Percentiles rank a stretch among this genome's conserved stretches.
These are phyloP conservation scores for Graphilbum fragrans DNA, from an alignment of 2,329 filamentous ascomycete genomes.

Conservation along the genomic window DNA sequence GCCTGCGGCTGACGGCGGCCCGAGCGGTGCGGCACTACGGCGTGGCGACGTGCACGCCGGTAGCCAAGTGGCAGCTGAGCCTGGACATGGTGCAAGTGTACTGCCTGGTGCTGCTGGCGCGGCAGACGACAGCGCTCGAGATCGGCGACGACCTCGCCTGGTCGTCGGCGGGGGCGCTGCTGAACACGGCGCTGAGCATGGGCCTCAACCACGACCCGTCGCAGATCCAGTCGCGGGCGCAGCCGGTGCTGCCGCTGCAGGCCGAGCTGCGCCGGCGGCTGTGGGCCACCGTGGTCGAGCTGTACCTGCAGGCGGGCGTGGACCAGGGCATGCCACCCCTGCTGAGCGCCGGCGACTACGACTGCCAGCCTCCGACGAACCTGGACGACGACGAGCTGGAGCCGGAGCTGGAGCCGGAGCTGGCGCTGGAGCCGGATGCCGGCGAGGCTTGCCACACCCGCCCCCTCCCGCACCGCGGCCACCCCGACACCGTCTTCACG, in stretches of 20 bases:
- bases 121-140: constrained; percentile 22
- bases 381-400: constrained; percentile 38
- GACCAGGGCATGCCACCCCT: constrained; percentile 38
- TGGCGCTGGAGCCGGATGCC: background rate
- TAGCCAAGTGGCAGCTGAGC: constrained; percentile 9
- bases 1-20: constrained; percentile 5
- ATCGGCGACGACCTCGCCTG: constrained; percentile 36
- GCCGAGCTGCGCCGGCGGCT: constrained; percentile 42
- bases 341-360: constrained; percentile 32
- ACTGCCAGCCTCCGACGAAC: constrained; percentile 36
- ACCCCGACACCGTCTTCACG: constrained; percentile 7
- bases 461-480: too few species aligned
- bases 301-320: constrained; percentile 38
- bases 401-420: background rate
- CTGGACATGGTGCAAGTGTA: constrained; percentile 10
- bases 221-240: constrained; percentile 29
- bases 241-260: constrained; percentile 33
- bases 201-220: constrained; percentile 46
- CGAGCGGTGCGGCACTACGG: constrained; percentile 6
- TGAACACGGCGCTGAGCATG: constrained; percentile 45
- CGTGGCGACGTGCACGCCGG: constrained; percentile 4
- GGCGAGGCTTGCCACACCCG: background rate
- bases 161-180: constrained; percentile 34
- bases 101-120: constrained; percentile 9
- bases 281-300: constrained; percentile 43